A percentile compares a stretch with the other conserved stretches of the same genome.
Evolutionary conservation across 2,329 filamentous ascomycete species (phyloP).

Genomic region (Calonectria multiphialidica): DNA sequence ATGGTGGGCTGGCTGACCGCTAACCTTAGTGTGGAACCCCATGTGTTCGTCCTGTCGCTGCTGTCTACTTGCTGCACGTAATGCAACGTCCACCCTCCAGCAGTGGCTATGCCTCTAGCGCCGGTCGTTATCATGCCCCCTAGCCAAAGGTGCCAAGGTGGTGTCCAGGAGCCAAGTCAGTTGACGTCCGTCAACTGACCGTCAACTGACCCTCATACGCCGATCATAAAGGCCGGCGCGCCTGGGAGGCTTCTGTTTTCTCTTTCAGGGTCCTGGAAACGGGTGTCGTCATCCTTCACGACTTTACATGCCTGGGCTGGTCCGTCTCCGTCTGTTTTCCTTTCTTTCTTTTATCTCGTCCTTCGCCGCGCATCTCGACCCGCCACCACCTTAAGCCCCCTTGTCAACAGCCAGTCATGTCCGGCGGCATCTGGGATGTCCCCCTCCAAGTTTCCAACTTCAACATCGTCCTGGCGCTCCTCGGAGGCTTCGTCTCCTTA

Average conservation of each 20-base stretch:
- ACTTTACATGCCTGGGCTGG: no score
- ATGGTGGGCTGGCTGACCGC: neutral
- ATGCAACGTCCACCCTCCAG: neutral
- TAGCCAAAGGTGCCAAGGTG: neutral
- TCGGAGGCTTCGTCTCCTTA: constrained; percentile 88
- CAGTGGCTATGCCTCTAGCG: neutral
- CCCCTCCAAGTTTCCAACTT: constrained; percentile 77
- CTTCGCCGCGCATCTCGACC: neutral
- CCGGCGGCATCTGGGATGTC: constrained; percentile 46
- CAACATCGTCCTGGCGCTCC: constrained; percentile 82
- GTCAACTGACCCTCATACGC: neutral
- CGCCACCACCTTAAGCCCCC: neutral
- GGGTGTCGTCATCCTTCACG: neutral
- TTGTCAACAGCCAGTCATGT: constrained; percentile 22
- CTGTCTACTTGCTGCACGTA: neutral
- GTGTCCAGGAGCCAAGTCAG: neutral
- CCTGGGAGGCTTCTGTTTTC: neutral
- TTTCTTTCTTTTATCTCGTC: neutral
- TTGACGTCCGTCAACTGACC: neutral
- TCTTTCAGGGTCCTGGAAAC: neutral
- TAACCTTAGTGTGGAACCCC: neutral
- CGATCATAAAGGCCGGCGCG: neutral
- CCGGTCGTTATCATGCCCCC: no score
- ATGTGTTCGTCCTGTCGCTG: neutral
- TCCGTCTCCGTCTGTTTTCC: neutral